Conservation (phyloP, 2,329 filamentous ascomycete species). For the Epichloe brachyelytri region DNA sequence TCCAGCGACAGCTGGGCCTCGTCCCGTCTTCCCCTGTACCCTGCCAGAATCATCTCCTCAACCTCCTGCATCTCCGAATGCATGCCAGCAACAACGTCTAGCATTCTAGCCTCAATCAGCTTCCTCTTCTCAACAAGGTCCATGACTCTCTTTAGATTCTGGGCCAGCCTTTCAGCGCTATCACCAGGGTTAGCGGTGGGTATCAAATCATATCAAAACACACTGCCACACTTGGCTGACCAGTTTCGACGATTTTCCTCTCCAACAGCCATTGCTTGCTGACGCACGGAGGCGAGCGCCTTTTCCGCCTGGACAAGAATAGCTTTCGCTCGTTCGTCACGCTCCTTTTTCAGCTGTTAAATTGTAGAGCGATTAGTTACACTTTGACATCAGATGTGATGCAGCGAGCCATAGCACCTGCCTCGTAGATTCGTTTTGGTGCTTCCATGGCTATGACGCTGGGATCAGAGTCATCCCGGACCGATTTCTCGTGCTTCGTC, state of each 20-base stretch:
- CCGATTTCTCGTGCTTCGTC: constrained; percentile 8
- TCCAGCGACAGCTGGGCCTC: constrained; percentile 10
- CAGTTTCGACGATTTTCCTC: constrained; percentile 13
- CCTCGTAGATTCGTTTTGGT: constrained; percentile 17
- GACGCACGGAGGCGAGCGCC: constrained; percentile 14
- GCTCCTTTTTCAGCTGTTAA: constrained; percentile 18
- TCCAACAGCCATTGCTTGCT: constrained; percentile 10
- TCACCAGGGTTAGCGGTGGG: not conserved
- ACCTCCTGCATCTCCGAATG: constrained; percentile 10
- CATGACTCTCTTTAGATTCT: constrained; percentile 10
- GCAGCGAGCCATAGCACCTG: constrained; percentile 1
- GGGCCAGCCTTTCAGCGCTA: constrained; percentile 10
- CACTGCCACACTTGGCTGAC: constrained; percentile 6
- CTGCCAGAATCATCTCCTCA: constrained; percentile 18
- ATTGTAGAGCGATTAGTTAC: not conserved
- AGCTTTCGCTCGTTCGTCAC: constrained; percentile 14
- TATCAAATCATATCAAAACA: not conserved
- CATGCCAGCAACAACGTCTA: constrained; percentile 11
- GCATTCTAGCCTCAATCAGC: constrained; percentile 17
- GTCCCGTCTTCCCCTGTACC: constrained; percentile 15
- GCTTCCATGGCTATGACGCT: constrained; percentile 12
- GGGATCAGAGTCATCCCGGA: constrained; percentile 12
- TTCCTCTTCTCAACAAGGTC: constrained; percentile 13
- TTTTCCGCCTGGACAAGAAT: constrained; percentile 12
- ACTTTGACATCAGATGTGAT: not conserved